phyloP scores from a whole-genome alignment of 2,329 filamentous ascomycete genomes.

The Xylariomycetidae sp. region DNA sequence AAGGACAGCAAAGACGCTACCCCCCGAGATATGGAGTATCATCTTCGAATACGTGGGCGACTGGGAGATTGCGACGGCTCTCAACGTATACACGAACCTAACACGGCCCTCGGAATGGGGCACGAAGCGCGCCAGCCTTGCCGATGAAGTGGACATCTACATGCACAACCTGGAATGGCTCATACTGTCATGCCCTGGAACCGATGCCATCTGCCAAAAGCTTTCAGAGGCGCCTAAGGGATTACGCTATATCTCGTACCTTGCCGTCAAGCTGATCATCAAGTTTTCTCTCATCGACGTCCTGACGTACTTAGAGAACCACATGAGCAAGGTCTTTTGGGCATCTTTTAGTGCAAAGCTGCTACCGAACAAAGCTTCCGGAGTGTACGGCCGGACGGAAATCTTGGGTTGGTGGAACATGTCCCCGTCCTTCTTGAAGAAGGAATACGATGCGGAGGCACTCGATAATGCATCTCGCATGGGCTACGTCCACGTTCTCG shows the following conservation, averaged over 20 bases:
- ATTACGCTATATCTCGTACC: constrained; percentile 67
- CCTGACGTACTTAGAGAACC: constrained; percentile 65
- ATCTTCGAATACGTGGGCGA: constrained; percentile 81
- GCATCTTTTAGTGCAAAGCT: constrained; percentile 74
- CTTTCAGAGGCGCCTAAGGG: constrained; percentile 67
- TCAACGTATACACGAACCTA: constrained; percentile 76
- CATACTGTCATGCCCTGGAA: constrained; percentile 64
- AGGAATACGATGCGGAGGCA: constrained; percentile 81
- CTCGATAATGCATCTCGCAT: constrained; percentile 83
- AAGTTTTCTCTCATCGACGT: constrained; percentile 82
- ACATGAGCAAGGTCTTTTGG: constrained; percentile 71
- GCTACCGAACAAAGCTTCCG: constrained; percentile 82
- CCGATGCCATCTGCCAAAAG: constrained; percentile 67
- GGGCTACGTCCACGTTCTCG: constrained; percentile 78
- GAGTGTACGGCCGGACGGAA: constrained; percentile 76
- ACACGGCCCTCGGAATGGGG: constrained; percentile 55
- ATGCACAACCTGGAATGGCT: constrained; percentile 81
- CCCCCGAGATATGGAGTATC: constrained; percentile 84
- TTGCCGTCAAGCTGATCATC: constrained; percentile 85
- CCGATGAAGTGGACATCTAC: constrained; percentile 64
- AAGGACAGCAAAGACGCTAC: constrained; percentile 48
- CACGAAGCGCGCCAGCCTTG: constrained; percentile 21
- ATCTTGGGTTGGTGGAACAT: constrained; percentile 90
- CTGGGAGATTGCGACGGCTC: constrained; percentile 82
- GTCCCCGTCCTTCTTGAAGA: constrained; percentile 75